phyloP scores from a whole-genome alignment of 2,329 filamentous ascomycete species.

The Podosphaera xanthii region DNA sequence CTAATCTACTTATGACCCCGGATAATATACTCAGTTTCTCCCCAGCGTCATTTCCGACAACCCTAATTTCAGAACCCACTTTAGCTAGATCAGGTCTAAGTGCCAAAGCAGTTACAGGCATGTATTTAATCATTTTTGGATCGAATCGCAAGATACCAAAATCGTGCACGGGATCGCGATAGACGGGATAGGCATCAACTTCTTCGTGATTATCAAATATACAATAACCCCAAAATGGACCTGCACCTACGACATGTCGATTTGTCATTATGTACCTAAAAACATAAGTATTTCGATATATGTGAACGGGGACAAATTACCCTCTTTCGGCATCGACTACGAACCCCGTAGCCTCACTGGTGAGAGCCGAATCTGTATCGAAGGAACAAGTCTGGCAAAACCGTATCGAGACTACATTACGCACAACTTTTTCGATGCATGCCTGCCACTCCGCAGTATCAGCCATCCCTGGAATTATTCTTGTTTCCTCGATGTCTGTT shows the following conservation, averaged over 20 bases:
- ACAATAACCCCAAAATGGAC: slow-evolving; percentile 93
- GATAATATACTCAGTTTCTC: slow-evolving; percentile 97
- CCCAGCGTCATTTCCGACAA: slow-evolving; percentile 94
- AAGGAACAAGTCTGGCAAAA: slow-evolving; percentile 97
- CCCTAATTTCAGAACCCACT: slow-evolving; percentile 83
- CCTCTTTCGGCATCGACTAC: slow-evolving; percentile 88
- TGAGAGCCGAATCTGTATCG: slow-evolving; percentile 84
- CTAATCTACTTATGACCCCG: slow-evolving; percentile 85
- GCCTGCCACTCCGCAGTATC: slow-evolving; percentile 75
- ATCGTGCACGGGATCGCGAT: slow-evolving; percentile 94
- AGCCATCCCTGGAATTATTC: slow-evolving; percentile 20
- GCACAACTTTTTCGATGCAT: slow-evolving; percentile 82
- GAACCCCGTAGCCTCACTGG: slow-evolving; percentile 91
- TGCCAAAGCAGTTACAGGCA: slow-evolving; percentile 62
- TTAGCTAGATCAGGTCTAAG: slow-evolving; percentile 69
- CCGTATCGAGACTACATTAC: slow-evolving; percentile 92
- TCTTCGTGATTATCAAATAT: slow-evolving; percentile 98
- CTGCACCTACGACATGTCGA: slow-evolving; percentile 80
- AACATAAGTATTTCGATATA: background rate
- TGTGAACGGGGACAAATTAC: slow-evolving; percentile 14
- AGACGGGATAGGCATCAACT: slow-evolving; percentile 88
- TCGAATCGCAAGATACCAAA: slow-evolving; percentile 95
- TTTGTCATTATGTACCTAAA: slow-evolving; percentile 59
- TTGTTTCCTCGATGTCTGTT: slow-evolving; percentile 14
- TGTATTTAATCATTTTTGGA: slow-evolving; percentile 89